phyloP scores from a whole-genome alignment of 768 basidiomycete species.

The Lentinula sp. region DNA sequence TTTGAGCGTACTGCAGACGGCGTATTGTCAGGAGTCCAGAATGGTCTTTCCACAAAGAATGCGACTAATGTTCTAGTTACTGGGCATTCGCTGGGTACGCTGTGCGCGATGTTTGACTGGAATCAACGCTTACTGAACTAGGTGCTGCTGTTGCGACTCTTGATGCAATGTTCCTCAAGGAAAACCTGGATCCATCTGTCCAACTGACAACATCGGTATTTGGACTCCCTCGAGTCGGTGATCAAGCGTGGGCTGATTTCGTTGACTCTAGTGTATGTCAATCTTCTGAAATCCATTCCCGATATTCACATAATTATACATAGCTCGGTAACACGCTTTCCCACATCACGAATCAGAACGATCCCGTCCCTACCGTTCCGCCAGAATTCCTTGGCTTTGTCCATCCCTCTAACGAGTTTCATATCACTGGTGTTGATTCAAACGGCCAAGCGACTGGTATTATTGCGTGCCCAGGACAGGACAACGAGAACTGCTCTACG shows the following conservation, averaged over 20 bases:
- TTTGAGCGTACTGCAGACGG: constrained; percentile 31
- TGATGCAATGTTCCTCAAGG: constrained; percentile 34
- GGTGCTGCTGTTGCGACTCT: constrained; percentile 41
- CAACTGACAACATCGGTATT: constrained; percentile 28
- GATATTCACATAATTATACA: constrained; percentile 11
- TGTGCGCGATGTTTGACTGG: neutral
- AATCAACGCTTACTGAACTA: constrained; percentile 1
- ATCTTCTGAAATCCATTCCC: neutral
- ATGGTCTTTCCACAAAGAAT: constrained; percentile 20
- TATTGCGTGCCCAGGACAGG: constrained; percentile 30
- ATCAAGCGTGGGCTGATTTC: constrained; percentile 36
- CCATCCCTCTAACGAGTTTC: constrained; percentile 34
- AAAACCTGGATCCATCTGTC: constrained; percentile 26
- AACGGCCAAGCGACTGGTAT: constrained; percentile 21
- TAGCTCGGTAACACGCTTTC: constrained; percentile 16
- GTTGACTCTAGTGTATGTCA: constrained; percentile 26
- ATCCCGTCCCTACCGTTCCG: constrained; percentile 35
- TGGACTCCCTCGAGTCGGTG: constrained; percentile 40
- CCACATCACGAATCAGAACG: constrained; percentile 33
- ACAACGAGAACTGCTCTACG: constrained; percentile 26
- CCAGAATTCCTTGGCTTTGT: constrained; percentile 28
- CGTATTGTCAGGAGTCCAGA: constrained; percentile 23
- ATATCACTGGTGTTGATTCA: constrained; percentile 28
- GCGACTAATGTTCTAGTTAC: constrained; percentile 28
- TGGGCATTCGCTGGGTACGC: constrained; percentile 36